These are phyloP conservation scores for Suillus ampliporus DNA, from an alignment of 768 basidiomycete genomes.

Conservation along the genomic window DNA sequence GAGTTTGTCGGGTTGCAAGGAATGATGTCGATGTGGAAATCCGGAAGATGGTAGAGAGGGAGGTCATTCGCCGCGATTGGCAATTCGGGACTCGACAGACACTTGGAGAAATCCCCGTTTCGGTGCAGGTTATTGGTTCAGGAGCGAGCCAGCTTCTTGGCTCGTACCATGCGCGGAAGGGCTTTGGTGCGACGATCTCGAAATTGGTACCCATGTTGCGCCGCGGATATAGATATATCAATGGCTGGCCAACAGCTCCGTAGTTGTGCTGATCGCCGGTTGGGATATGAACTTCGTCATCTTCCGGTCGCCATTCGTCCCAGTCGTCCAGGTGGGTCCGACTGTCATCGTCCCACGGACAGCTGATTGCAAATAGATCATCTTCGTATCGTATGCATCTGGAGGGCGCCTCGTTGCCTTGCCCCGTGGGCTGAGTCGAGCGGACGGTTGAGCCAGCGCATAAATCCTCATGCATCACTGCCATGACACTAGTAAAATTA, in stretches of 20 bases:
- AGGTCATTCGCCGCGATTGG: too few species aligned
- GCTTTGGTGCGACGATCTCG: neutral
- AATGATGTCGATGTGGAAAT: neutral
- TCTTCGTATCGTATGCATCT: neutral
- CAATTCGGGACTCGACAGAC: neutral
- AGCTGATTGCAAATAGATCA: neutral
- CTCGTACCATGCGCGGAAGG: constrained; percentile 1
- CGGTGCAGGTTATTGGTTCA: neutral
- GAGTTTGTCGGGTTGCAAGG: neutral
- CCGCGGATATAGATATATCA: neutral
- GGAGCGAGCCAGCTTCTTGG: neutral
- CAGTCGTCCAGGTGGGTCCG: neutral
- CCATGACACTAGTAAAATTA: constrained; percentile 2
- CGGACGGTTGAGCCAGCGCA: neutral
- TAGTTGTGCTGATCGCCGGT: neutral
- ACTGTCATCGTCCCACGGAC: neutral
- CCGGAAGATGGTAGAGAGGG: too few species aligned
- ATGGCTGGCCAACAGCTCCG: neutral
- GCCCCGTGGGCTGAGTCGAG: neutral
- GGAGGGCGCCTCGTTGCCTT: neutral
- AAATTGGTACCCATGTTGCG: constrained; percentile 4
- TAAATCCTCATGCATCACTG: neutral
- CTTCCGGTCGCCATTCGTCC: neutral
- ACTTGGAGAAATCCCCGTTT: neutral
- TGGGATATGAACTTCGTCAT: neutral